These are phyloP conservation scores for Verticillium nonalfalfae DNA, from an alignment of 2,329 filamentous ascomycete species.

Conservation along the genomic window DNA sequence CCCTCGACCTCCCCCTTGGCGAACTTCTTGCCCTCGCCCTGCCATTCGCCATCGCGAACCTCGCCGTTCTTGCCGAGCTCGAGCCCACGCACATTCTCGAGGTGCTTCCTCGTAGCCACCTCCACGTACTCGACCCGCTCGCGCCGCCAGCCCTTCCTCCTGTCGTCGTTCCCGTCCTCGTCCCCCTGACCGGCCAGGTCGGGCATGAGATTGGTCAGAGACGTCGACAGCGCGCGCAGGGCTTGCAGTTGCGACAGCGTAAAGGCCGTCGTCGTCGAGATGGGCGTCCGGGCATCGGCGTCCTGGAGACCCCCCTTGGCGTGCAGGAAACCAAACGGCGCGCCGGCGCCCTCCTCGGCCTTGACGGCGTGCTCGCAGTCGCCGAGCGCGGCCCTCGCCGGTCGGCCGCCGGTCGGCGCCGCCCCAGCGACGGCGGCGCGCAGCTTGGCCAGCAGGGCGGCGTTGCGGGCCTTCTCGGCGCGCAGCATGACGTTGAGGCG, in stretches of 20 bases:
- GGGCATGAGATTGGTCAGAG: constrained; percentile 59
- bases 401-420: constrained; percentile 12
- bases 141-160: constrained; percentile 52
- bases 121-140: constrained; percentile 81
- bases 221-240: constrained; percentile 57
- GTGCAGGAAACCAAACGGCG: constrained; percentile 51
- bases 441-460: constrained; percentile 60
- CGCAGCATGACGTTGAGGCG: constrained; percentile 65
- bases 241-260: constrained; percentile 78
- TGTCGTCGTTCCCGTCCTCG: constrained; percentile 15
- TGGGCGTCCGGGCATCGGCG: constrained; percentile 45
- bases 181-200: constrained; percentile 37
- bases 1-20: constrained; percentile 49
- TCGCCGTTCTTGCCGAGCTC: constrained; percentile 57
- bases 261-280: constrained; percentile 70
- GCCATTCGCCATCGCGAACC: constrained; percentile 59
- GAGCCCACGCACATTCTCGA: constrained; percentile 64
- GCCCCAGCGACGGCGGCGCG: constrained; percentile 30
- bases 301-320: constrained; percentile 43
- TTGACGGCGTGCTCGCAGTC: constrained; percentile 9
- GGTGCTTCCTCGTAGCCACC: constrained; percentile 65
- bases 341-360: constrained; percentile 14
- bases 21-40: constrained; percentile 44
- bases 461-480: constrained; percentile 66
- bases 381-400: constrained; percentile 5